A percentile compares a stretch with the other conserved stretches of the same genome.
phyloP scores from a whole-genome alignment of 257 asterid species.

The Scutellaria minor region DNA sequence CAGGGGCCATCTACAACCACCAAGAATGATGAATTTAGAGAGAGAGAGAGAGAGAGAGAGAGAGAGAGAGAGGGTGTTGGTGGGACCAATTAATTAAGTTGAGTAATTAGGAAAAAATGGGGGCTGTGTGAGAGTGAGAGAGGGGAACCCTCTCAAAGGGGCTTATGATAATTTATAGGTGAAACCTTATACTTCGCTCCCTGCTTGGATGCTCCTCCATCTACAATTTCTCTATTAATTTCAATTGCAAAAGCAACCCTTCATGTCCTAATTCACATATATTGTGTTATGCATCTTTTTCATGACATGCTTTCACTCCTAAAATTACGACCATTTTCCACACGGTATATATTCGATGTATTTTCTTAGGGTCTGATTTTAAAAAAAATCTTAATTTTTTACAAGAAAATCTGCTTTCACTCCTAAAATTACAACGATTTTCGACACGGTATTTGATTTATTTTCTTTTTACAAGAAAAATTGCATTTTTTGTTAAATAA shows the following conservation, averaged over 20 bases:
- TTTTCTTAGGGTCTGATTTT: no score
- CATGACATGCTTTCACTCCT: constrained; percentile 40
- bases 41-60: constrained; percentile 15
- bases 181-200: constrained; percentile 60
- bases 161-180: constrained; percentile 58
- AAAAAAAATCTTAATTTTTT: no score
- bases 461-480: no score
- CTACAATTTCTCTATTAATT: constrained; percentile 26
- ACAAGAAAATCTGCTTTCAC: no score
- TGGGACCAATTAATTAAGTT: constrained; percentile 2
- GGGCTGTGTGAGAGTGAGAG: constrained; percentile 48
- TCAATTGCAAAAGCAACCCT: constrained; percentile 15
- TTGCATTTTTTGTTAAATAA: no score
- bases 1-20: constrained; percentile 51
- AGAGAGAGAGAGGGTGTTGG: constrained; percentile 4
- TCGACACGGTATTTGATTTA: no score
- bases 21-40: constrained; percentile 10
- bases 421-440: no score
- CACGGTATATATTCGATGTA: neutral
- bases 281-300: constrained; percentile 41
- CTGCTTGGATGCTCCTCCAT: constrained; percentile 63
- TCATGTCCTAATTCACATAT: constrained; percentile 4
- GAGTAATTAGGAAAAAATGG: constrained; percentile 36
- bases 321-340: constrained; percentile 33
- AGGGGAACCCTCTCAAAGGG: constrained; percentile 3